Percentiles rank a stretch among this genome's conserved stretches.
Conservation (phyloP, 495 filamentous ascomycete species). For the Penicillium canescens region DNA sequence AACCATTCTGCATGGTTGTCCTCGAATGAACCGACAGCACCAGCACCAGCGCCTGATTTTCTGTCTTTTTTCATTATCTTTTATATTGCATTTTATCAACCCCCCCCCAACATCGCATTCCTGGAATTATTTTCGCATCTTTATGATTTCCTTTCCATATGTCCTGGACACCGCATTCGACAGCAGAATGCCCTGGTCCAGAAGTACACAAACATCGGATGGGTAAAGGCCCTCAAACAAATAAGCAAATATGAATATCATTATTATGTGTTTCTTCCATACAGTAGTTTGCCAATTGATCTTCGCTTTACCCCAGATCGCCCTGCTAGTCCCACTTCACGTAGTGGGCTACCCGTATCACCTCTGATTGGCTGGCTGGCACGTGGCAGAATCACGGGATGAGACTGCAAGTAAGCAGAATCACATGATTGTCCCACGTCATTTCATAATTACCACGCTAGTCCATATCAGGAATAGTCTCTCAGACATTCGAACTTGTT, state of each 20-base stretch:
- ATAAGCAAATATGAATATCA: background rate
- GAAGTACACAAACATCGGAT: too few species aligned
- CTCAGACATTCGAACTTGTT: conserved; percentile 7
- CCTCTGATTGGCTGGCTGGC: conserved; percentile 4
- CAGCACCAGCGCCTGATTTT: background rate
- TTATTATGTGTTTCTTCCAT: background rate
- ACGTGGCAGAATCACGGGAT: conserved; percentile 22
- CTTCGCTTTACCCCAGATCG: conserved; percentile 23
- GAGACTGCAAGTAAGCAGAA: conserved; percentile 7
- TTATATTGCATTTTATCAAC: background rate
- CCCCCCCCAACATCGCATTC: background rate
- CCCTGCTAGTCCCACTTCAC: conserved; percentile 3
- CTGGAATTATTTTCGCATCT: background rate
- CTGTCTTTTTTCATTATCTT: background rate
- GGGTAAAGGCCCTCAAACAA: background rate
- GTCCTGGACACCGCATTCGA: background rate
- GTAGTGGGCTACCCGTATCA: background rate
- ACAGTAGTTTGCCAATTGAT: conserved; percentile 1
- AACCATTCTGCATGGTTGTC: background rate
- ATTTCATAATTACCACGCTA: conserved; percentile 10
- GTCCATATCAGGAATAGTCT: conserved; percentile 2
- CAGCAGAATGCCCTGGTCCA: too few species aligned
- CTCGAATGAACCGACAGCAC: background rate
- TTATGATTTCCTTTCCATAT: conserved; percentile 1
- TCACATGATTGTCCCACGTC: conserved; percentile 5